Base-by-base conservation (phyloP, 1,284 basidiomycete genomes). In the Cryptococcus sp. region DNA sequence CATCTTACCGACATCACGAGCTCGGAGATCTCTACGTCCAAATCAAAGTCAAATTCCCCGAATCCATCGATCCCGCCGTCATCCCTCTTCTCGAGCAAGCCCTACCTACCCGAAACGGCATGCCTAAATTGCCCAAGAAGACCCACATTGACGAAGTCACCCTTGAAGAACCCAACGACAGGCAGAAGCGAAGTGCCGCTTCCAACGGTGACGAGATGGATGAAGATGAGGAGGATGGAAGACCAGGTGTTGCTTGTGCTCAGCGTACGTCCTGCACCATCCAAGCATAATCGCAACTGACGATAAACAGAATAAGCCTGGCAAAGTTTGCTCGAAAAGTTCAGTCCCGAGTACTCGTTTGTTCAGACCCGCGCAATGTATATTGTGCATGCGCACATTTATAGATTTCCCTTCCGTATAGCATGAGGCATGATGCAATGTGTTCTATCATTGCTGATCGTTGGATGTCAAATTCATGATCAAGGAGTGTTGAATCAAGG, bases 1-100 rank as follows among this genome's bases (percentile, higher is more conserved):
- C 94, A 36, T 97, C 94, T 54, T 88, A 88, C 76, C 85, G 96
- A 61, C 93, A 98, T 77, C 96, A 98, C 78, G 93, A 98, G 72
- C 82, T 86, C 46, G 96, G 96, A 41, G 92, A 98, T 76, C 81
- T 99, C 59, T 93, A 86, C 73, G 82, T 98, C 76, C 88, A 86
- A 68, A 78, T 98, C 63, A 81, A 80, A 62, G 88, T 99, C 69
- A 82, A 81, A 56, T 99, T 98, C 85, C 96, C 96, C 52, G 88
- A 92, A 32, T 70, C 77, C 48, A 83, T 99, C 71, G 82, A 87
- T 54, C 77, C 84, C 28, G 77, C 80, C 36, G 78, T 80, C 45
- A 85, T 92, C 64, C 80, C 82, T 21, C 76, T 85, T 18, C 85
- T 99, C 56, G 94, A 99, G 76, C 76, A 83, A 54, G 93, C 90